phyloP scores from a whole-genome alignment of 441 rosid genomes.

The Populus hybrid region DNA sequence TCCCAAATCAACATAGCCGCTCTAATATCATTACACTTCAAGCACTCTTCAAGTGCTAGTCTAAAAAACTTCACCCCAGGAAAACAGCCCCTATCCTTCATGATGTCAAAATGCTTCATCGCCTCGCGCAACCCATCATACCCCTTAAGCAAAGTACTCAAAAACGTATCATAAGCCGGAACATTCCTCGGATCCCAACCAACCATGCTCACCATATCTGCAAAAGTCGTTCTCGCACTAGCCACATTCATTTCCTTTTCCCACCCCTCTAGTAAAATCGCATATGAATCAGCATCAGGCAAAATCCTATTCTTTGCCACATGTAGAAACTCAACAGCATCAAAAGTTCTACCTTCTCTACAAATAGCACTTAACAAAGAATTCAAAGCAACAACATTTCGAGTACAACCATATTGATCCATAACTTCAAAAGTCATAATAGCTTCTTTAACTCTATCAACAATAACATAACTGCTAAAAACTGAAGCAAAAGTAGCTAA shows the following conservation, averaged over 20 bases:
- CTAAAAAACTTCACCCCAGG: constrained; percentile 47
- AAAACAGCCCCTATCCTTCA: constrained; percentile 38
- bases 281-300: constrained; percentile 52
- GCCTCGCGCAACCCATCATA: constrained; percentile 40
- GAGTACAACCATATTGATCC: constrained; percentile 44
- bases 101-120: constrained; percentile 26
- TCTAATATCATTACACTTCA: constrained; percentile 30
- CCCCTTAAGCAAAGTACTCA: constrained; percentile 44
- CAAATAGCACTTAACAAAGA: constrained; percentile 65
- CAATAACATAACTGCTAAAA: constrained; percentile 54
- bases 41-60: constrained; percentile 34
- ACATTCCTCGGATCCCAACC: constrained; percentile 59
- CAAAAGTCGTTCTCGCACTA: constrained; percentile 32
- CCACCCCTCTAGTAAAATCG: constrained; percentile 61
- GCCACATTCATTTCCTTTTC: constrained; percentile 48
- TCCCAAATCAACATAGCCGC: constrained; percentile 48
- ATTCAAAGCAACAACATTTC: constrained; percentile 50
- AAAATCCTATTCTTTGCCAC: constrained; percentile 34
- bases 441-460: constrained; percentile 38
- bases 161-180: constrained; percentile 50
- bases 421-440: constrained; percentile 50
- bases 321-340: constrained; percentile 39
- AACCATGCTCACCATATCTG: constrained; percentile 43
- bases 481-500: constrained; percentile 65
- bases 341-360: constrained; percentile 43